A percentile compares a stretch with the other conserved stretches of the same genome.
Evolutionary conservation across 2,329 filamentous ascomycete genomes (phyloP).

Genomic region (Aspergillus sp.): DNA sequence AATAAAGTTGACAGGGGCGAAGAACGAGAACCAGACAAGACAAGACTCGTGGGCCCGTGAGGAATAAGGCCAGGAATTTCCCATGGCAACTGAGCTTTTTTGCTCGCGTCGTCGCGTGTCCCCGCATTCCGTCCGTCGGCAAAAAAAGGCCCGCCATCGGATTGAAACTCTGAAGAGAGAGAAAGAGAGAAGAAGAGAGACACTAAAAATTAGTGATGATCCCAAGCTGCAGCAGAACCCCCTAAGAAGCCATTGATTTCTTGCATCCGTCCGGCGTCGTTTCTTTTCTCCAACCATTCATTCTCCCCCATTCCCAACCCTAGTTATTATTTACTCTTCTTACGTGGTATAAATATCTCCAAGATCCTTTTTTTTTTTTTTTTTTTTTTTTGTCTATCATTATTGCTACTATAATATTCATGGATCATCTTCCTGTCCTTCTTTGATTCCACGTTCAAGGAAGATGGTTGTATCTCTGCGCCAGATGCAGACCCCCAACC

Average conservation of each 20-base stretch:
- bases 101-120: constrained; percentile 21
- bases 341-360: no score
- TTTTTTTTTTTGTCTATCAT: background rate
- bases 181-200: no score
- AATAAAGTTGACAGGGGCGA: constrained; percentile 1
- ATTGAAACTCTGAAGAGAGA: background rate
- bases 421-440: constrained; percentile 14
- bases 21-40: no score
- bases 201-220: background rate
- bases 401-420: background rate
- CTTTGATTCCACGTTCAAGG: constrained; percentile 15
- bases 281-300: background rate
- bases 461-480: constrained; percentile 26
- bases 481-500: constrained; percentile 3
- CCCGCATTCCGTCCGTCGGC: constrained; percentile 26
- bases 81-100: constrained; percentile 3
- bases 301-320: background rate
- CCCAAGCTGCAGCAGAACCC: background rate
- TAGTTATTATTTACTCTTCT: background rate
- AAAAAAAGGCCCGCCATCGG: constrained; percentile 20
- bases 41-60: background rate
- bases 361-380: background rate
- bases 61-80: background rate
- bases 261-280: background rate
- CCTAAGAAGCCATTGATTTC: background rate